phyloP scores from a whole-genome alignment of 306 rosid genomes.

The Vigna nakashimae region DNA sequence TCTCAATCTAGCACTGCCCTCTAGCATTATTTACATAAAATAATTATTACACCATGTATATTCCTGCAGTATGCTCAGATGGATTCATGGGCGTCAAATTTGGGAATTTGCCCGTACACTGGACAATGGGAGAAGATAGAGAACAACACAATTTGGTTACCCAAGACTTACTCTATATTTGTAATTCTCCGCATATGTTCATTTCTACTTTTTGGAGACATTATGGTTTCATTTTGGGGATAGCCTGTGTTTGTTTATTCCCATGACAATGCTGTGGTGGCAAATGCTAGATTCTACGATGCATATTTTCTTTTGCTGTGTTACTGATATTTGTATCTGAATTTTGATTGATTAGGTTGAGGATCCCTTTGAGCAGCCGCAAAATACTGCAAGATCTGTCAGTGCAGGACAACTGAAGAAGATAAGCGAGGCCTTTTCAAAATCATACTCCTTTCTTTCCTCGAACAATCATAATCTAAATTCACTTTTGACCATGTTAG shows the following conservation, averaged over 20 bases:
- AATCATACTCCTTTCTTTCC: slow-evolving; percentile 44
- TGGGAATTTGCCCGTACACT: slow-evolving; percentile 68
- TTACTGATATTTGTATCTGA: slow-evolving; percentile 42
- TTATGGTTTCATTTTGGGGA: slow-evolving; percentile 16
- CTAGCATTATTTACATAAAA: slow-evolving; percentile 20
- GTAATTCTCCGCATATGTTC: slow-evolving; percentile 56
- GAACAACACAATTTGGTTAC: slow-evolving; percentile 79
- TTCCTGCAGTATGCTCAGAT: slow-evolving; percentile 72
- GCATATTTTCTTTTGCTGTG: slow-evolving; percentile 30
- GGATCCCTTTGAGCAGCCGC: slow-evolving; percentile 93
- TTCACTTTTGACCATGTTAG: slow-evolving; percentile 57
- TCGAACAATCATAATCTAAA: slow-evolving; percentile 45
- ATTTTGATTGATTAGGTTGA: slow-evolving; percentile 67
- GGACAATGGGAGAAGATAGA: slow-evolving; percentile 71
- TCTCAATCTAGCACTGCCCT: slow-evolving; percentile 8
- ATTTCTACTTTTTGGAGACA: slow-evolving; percentile 6
- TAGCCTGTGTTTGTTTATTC: slow-evolving; percentile 24
- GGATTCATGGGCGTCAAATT: slow-evolving; percentile 51
- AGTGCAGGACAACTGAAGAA: slow-evolving; percentile 52
- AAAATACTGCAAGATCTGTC: slow-evolving; percentile 74
- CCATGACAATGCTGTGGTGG: slow-evolving; percentile 17
- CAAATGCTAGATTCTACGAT: slow-evolving; percentile 1
- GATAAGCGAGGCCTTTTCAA: slow-evolving; percentile 62
- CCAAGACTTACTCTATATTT: slow-evolving; percentile 70
- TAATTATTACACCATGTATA: slow-evolving; percentile 15